A percentile compares a stretch with the other conserved stretches of the same genome.
These are phyloP conservation scores for Byssoonygena ceratinophila DNA, from an alignment of 2,329 filamentous ascomycete species.

Conservation along the genomic window DNA sequence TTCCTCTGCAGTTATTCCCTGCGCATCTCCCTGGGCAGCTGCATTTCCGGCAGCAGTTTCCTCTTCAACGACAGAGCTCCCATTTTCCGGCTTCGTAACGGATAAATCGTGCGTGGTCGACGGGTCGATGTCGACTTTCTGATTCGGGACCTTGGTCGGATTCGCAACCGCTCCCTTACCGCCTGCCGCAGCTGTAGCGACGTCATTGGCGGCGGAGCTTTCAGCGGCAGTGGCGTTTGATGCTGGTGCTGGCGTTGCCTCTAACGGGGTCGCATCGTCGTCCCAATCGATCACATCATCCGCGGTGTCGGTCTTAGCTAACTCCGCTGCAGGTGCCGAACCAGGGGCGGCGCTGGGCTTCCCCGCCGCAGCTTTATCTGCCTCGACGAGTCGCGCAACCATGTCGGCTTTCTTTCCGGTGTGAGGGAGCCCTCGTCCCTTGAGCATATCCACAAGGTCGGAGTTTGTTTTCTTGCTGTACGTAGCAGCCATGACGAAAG, in stretches of 20 bases:
- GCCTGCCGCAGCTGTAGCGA: constrained; percentile 27
- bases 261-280: constrained; percentile 28
- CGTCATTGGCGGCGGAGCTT: neutral
- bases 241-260: constrained; percentile 21
- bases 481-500: constrained; percentile 32
- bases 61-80: neutral
- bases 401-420: constrained; percentile 43
- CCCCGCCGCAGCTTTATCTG: constrained; percentile 35
- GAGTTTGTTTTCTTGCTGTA: constrained; percentile 43
- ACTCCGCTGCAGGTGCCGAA: constrained; percentile 8
- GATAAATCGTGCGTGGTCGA: constrained; percentile 32
- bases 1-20: constrained; percentile 17
- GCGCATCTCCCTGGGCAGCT: constrained; percentile 15
- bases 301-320: constrained; percentile 15
- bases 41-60: constrained; percentile 11
- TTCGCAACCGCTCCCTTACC: constrained; percentile 31
- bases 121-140: constrained; percentile 30
- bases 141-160: constrained; percentile 33
- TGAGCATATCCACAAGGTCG: constrained; percentile 41
- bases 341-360: constrained; percentile 14
- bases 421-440: constrained; percentile 38
- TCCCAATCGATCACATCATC: constrained; percentile 40
- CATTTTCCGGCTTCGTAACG: constrained; percentile 24
- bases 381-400: constrained; percentile 38
- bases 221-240: constrained; percentile 25